Percentiles rank a stretch among this genome's conserved stretches.
Conservation (phyloP, 441 rosid species). For the Brassica hybrid region DNA sequence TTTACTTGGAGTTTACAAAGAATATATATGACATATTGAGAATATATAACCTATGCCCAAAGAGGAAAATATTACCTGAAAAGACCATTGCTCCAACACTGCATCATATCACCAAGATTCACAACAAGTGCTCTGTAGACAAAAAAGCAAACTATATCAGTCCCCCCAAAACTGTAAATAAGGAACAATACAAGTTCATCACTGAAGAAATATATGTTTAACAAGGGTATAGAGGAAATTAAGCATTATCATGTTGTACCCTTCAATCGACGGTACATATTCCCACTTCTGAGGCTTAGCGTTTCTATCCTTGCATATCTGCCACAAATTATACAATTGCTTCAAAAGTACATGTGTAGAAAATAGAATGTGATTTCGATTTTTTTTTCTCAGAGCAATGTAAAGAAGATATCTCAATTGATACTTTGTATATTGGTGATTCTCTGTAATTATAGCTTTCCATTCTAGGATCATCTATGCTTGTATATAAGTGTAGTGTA, state of each 20-base stretch:
- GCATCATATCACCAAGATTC: constrained; percentile 64
- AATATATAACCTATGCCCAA: background rate
- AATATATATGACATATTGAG: background rate
- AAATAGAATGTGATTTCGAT: background rate
- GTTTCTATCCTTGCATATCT: background rate
- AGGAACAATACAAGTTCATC: background rate
- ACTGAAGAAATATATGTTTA: background rate
- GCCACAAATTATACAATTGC: background rate
- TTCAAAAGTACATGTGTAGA: background rate
- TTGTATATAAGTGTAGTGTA: too few species aligned
- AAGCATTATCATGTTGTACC: background rate
- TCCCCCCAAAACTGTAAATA: background rate
- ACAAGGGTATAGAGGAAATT: background rate
- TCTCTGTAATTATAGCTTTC: too few species aligned
- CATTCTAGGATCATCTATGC: too few species aligned
- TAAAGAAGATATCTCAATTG: too few species aligned
- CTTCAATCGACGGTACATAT: constrained; percentile 43
- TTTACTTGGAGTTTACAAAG: background rate
- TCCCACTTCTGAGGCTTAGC: constrained; percentile 63
- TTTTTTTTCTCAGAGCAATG: background rate
- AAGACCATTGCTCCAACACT: constrained; percentile 88
- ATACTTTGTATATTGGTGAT: too few species aligned
- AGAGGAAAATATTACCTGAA: constrained; percentile 62
- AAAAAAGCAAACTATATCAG: background rate
- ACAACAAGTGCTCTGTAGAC: constrained; percentile 24